These are phyloP conservation scores for Musa itinerans DNA, from an alignment of 176 grass and related monocot genomes.

Conservation along the genomic window DNA sequence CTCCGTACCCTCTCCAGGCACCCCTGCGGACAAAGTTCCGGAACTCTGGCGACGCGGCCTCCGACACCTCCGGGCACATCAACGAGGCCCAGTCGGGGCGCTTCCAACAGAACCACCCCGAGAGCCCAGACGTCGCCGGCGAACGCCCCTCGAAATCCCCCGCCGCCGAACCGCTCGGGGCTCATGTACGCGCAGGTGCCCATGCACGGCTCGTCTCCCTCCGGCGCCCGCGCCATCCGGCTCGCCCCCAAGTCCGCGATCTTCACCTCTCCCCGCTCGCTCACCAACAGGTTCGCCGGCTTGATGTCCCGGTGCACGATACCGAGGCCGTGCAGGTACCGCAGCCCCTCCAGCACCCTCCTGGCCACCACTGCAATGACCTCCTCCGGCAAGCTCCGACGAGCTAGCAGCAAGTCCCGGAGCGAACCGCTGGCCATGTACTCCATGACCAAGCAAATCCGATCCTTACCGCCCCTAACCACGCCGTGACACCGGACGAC, in stretches of 20 bases:
- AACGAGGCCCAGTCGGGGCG: conserved; percentile 22
- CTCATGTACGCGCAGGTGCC: conserved; percentile 37
- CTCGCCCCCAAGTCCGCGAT: conserved; percentile 25
- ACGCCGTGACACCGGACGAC: conserved; percentile 27
- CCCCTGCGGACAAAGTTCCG: conserved; percentile 18
- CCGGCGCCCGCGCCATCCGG: conserved; percentile 5
- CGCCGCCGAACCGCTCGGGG: conserved; percentile 23
- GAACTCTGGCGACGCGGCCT: conserved; percentile 26
- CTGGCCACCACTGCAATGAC: conserved; percentile 19
- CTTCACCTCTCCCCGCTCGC: conserved; percentile 6
- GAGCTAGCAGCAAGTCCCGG: conserved; percentile 14
- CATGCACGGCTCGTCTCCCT: background rate
- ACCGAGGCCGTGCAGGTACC: conserved; percentile 28
- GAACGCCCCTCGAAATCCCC: background rate
- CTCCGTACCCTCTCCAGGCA: conserved; percentile 32
- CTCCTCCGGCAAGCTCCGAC: conserved; percentile 19
- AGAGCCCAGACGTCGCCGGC: conserved; percentile 31
- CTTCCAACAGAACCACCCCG: conserved; percentile 33
- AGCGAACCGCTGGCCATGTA: conserved; percentile 23
- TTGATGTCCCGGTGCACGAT: conserved; percentile 47
- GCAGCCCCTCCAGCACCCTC: conserved; percentile 26
- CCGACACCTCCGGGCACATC: conserved; percentile 10
- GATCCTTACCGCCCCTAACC: background rate
- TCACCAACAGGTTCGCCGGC: conserved; percentile 34
- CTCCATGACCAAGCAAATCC: conserved; percentile 25